These are phyloP conservation scores for Capniomyces stellatus DNA, from an alignment of 371 early-diverging fungal species.

Conservation along the genomic window DNA sequence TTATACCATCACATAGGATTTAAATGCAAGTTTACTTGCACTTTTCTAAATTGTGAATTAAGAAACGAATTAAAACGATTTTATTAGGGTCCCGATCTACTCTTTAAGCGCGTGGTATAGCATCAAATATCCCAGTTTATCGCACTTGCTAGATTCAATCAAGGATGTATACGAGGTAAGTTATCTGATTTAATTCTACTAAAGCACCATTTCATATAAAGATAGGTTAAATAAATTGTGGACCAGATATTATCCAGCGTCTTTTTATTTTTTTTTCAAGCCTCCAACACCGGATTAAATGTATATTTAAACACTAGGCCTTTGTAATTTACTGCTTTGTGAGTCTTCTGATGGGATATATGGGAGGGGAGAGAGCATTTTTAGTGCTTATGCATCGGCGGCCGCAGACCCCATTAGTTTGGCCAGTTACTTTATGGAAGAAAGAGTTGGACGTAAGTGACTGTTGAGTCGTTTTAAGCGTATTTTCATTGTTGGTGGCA, in stretches of 20 bases:
- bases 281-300: neutral
- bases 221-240: neutral
- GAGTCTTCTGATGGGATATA: constrained; percentile 64
- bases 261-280: neutral
- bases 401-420: constrained; percentile 58
- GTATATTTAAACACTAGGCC: constrained; percentile 23
- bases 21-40: neutral
- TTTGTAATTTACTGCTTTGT: constrained; percentile 94
- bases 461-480: neutral
- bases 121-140: constrained; percentile 46
- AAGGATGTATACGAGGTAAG: constrained; percentile 75
- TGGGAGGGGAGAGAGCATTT: constrained; percentile 75
- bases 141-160: constrained; percentile 79
- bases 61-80: constrained; percentile 25
- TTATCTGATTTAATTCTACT: constrained; percentile 12
- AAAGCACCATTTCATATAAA: neutral
- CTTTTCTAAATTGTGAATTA: too few species aligned
- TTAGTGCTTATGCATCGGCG: constrained; percentile 58
- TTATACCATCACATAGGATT: constrained; percentile 9
- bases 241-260: too few species aligned
- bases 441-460: constrained; percentile 49
- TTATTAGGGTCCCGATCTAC: constrained; percentile 58
- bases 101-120: constrained; percentile 69
- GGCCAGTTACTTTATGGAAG: constrained; percentile 59
- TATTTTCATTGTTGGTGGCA: neutral